phyloP scores from a whole-genome alignment of 75 land plant species.

The Larix kaempferi region DNA sequence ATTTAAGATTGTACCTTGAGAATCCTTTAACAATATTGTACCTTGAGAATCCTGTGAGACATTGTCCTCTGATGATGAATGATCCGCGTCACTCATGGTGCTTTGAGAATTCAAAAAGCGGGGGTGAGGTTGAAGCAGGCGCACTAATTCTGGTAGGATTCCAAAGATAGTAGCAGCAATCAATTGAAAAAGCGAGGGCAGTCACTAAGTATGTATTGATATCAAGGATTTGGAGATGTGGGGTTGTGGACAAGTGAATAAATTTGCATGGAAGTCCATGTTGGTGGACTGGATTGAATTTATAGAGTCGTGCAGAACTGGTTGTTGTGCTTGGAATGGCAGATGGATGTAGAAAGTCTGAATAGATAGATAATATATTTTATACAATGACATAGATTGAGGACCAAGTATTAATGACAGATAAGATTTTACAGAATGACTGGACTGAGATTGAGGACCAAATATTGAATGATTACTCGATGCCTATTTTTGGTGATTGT shows the following conservation, averaged over 20 bases:
- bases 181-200: too few relatives aligned
- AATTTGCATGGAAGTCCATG: not conserved
- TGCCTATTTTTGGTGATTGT: too few relatives aligned
- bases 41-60: not conserved
- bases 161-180: not conserved
- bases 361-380: too few relatives aligned
- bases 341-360: not conserved
- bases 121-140: not conserved
- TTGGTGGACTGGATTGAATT: not conserved
- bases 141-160: not conserved
- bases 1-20: too few relatives aligned
- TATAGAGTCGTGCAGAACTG: not conserved
- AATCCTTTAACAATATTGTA: not conserved
- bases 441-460: too few relatives aligned
- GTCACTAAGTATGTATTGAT: not conserved
- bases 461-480: too few relatives aligned
- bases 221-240: not conserved
- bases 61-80: slow-evolving; percentile 9
- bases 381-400: too few relatives aligned
- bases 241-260: not conserved
- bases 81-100: not conserved
- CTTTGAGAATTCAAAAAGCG: not conserved
- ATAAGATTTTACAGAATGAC: too few relatives aligned
- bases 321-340: slow-evolving; percentile 6
- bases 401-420: too few relatives aligned